Evolutionary conservation across 2,329 filamentous ascomycete species (phyloP).

Genomic region (Gaeumannomyces tritici): DNA sequence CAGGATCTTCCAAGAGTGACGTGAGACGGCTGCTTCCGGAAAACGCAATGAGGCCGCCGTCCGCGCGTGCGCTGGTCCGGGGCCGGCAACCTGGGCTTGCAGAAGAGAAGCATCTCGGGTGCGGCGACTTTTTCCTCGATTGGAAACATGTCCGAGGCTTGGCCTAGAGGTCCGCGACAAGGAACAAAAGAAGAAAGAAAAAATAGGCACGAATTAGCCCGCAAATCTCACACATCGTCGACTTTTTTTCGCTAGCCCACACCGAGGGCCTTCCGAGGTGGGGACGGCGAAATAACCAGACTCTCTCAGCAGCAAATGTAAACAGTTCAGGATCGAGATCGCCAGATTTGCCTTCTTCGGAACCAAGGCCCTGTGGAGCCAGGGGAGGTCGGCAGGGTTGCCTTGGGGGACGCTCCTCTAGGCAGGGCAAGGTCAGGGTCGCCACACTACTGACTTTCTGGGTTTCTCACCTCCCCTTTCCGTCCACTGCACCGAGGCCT

Average conservation of each 20-base stretch:
- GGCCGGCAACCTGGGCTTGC: background rate
- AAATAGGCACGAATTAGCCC: no score
- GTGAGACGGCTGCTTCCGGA: background rate
- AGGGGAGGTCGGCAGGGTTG: background rate
- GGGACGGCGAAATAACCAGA: background rate
- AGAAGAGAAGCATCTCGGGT: background rate
- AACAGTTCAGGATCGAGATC: background rate
- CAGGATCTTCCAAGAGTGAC: background rate
- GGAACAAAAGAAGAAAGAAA: no score
- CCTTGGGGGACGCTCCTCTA: no score
- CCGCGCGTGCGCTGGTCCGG: background rate
- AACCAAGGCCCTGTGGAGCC: no score
- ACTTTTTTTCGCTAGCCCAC: background rate
- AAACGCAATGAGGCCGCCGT: background rate
- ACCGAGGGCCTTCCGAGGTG: background rate
- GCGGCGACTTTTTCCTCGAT: background rate
- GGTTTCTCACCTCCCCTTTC: background rate
- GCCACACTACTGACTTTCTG: background rate
- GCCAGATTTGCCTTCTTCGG: background rate
- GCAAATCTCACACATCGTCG: background rate
- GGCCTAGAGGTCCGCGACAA: background rate
- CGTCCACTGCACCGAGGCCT: background rate
- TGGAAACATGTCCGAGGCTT: background rate
- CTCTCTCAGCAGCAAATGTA: background rate
- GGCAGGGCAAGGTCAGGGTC: background rate